phyloP scores from a whole-genome alignment of 2,329 filamentous ascomycete genomes.

The Colletotrichum cereale region DNA sequence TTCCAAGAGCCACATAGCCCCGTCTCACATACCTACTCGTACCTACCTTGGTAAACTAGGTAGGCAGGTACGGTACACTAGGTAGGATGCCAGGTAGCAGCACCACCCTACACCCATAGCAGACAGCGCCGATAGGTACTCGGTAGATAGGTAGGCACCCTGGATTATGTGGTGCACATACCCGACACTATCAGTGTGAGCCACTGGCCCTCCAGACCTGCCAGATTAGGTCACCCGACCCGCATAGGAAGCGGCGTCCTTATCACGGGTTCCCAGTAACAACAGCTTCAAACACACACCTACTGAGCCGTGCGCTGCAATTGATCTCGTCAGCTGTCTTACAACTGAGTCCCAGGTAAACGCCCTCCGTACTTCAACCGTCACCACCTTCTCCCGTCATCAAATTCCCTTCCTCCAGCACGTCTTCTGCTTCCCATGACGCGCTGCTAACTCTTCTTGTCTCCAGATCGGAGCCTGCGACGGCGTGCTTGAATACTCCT shows the following conservation, averaged over 20 bases:
- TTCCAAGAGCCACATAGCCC: conserved; percentile 19
- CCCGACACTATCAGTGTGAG: conserved; percentile 34
- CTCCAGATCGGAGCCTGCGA: conserved; percentile 35
- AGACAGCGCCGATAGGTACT: not conserved
- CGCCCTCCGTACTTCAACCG: conserved; percentile 24
- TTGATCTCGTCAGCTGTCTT: conserved; percentile 41
- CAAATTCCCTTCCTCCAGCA: conserved; percentile 5
- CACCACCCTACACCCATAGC: not conserved
- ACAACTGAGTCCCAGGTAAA: conserved; percentile 33
- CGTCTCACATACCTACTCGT: not conserved
- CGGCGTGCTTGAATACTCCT: conserved; percentile 30
- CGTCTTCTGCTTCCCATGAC: conserved; percentile 19
- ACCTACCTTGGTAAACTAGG: not conserved
- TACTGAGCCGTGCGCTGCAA: conserved; percentile 34
- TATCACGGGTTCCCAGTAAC: conserved; percentile 41
- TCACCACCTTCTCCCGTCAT: conserved; percentile 2
- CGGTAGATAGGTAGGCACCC: not conserved
- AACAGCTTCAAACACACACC: conserved; percentile 39
- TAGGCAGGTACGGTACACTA: not conserved
- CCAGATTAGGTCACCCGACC: conserved; percentile 41
- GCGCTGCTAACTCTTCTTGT: conserved; percentile 36
- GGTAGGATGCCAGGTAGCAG: not conserved
- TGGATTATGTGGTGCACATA: conserved; percentile 3
- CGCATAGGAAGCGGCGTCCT: conserved; percentile 33
- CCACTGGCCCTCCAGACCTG: conserved; percentile 39